A percentile compares a stretch with the other conserved stretches of the same genome.
phyloP scores from a whole-genome alignment of 768 basidiomycete species.

The Tylopilus sp. region DNA sequence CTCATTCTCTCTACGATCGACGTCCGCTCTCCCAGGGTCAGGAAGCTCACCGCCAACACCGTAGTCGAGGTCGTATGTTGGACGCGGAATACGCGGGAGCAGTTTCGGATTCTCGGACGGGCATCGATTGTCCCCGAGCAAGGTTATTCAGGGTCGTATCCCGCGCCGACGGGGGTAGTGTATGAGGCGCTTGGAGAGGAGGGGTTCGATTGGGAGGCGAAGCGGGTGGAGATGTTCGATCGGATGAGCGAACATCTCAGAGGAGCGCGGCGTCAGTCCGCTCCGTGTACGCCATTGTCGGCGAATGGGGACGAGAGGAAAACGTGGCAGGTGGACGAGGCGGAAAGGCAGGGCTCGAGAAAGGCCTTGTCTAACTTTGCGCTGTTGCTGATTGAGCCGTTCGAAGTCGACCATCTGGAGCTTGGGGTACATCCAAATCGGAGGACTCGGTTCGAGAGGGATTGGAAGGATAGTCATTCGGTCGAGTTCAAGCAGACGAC shows the following conservation, averaged over 20 bases:
- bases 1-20: background rate
- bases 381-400: slow-evolving; percentile 59
- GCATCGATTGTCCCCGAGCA: background rate
- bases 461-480: slow-evolving; percentile 20
- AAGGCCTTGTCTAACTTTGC: slow-evolving; percentile 65
- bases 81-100: background rate
- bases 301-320: slow-evolving; percentile 50
- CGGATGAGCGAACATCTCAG: background rate
- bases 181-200: background rate
- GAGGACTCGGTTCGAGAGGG: slow-evolving; percentile 52
- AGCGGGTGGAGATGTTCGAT: background rate
- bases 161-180: background rate
- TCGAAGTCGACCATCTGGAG: slow-evolving; percentile 54
- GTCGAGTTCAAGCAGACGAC: slow-evolving; percentile 56
- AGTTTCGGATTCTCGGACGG: background rate
- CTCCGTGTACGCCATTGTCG: background rate
- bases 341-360: slow-evolving; percentile 44
- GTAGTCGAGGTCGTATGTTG: background rate
- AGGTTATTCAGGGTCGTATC: background rate
- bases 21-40: background rate
- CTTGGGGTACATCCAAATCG: slow-evolving; percentile 56
- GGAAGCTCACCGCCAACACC: background rate
- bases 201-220: background rate
- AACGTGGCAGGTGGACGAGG: slow-evolving; percentile 55
- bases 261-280: no score